Percentiles rank a stretch among this genome's conserved stretches.
Evolutionary conservation across 1,284 basidiomycete species (phyloP).

Genomic region (Trichosporon asahii): DNA sequence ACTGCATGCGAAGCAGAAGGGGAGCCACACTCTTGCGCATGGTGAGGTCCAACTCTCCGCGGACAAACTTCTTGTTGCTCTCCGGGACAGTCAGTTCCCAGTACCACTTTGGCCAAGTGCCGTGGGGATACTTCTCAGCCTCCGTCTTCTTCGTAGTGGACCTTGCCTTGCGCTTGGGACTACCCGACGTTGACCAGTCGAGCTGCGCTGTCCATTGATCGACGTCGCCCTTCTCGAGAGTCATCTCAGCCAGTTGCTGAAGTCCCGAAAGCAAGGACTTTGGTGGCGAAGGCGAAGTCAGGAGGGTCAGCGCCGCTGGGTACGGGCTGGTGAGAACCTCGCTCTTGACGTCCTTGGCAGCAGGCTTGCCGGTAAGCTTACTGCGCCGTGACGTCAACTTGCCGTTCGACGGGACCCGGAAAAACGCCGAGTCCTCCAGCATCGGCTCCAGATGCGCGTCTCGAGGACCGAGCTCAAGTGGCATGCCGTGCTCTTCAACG

Average conservation of each 20-base stretch:
- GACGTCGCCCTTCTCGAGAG: conserved; percentile 9
- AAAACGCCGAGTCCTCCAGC: conserved; percentile 34
- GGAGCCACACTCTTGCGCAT: conserved; percentile 80
- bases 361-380: conserved; percentile 17
- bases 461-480: conserved; percentile 28
- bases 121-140: conserved; percentile 15
- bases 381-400: conserved; percentile 2
- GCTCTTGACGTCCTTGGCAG: conserved; percentile 24
- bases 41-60: conserved; percentile 71
- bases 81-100: conserved; percentile 68
- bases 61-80: conserved; percentile 30
- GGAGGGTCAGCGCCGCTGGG: conserved; percentile 21
- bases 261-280: conserved; percentile 19
- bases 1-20: conserved; percentile 78
- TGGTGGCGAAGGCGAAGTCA: conserved; percentile 13
- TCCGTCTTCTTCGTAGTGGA: not conserved
- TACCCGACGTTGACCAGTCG: conserved; percentile 13
- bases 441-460: conserved; percentile 25
- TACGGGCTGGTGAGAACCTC: conserved; percentile 35
- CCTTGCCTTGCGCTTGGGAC: not conserved
- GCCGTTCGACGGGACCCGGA: conserved; percentile 26
- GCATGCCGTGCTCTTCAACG: conserved; percentile 33
- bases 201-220: conserved; percentile 20
- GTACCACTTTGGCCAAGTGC: conserved; percentile 85
- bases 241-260: conserved; percentile 24